These are phyloP conservation scores for Phaeomoniella chlamydospora DNA, from an alignment of 2,329 filamentous ascomycete genomes.

Conservation along the genomic window DNA sequence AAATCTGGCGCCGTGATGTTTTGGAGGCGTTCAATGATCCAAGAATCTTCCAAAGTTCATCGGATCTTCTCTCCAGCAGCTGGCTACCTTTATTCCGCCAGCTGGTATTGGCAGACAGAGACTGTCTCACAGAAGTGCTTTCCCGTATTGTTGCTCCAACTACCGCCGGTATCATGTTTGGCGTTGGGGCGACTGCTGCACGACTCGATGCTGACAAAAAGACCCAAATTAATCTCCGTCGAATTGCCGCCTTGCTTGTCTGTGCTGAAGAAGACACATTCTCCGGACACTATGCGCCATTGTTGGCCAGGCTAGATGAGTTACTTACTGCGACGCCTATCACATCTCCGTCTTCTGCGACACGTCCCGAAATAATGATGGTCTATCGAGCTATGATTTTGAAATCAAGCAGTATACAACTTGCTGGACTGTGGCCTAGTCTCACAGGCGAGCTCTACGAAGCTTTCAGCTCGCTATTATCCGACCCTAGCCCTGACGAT, in stretches of 20 bases:
- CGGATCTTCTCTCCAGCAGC: slow-evolving; percentile 50
- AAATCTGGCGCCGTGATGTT: slow-evolving; percentile 86
- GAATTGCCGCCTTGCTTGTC: slow-evolving; percentile 66
- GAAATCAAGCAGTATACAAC: slow-evolving; percentile 61
- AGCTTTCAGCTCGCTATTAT: slow-evolving; percentile 38
- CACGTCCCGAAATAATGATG: slow-evolving; percentile 80
- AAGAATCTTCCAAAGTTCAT: slow-evolving; percentile 63
- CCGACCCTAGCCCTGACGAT: slow-evolving; percentile 55
- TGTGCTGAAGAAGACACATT: slow-evolving; percentile 67
- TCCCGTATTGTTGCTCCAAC: slow-evolving; percentile 68
- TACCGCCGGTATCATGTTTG: slow-evolving; percentile 92
- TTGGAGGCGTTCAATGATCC: slow-evolving; percentile 82
- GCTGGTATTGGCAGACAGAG: slow-evolving; percentile 76
- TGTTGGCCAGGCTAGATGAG: slow-evolving; percentile 77
- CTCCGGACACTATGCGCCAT: slow-evolving; percentile 54
- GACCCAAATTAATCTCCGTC: slow-evolving; percentile 76
- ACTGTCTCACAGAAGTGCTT: slow-evolving; percentile 69
- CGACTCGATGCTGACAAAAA: slow-evolving; percentile 88
- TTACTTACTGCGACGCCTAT: slow-evolving; percentile 69
- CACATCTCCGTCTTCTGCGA: slow-evolving; percentile 82
- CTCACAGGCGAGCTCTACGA: slow-evolving; percentile 75
- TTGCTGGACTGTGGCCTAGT: slow-evolving; percentile 79
- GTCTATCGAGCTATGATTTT: slow-evolving; percentile 70
- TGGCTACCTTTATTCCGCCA: slow-evolving; percentile 79
- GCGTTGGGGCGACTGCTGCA: slow-evolving; percentile 89